Base-by-base conservation (phyloP, 2,329 filamentous ascomycete species). In the Fusarium phyllophilum region DNA sequence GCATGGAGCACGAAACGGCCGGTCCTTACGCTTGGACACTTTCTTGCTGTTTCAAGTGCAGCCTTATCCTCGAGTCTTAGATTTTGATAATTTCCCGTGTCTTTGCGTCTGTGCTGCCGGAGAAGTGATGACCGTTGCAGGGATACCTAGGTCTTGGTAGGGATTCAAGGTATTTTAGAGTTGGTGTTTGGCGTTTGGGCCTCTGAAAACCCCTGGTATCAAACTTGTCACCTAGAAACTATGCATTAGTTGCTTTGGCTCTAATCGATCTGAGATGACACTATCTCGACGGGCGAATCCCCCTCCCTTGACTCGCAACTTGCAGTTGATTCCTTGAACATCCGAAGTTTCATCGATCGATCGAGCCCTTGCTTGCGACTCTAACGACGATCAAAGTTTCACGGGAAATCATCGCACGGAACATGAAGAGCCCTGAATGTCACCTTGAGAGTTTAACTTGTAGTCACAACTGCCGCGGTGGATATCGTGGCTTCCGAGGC, bases 331-430 rank as follows among this genome's bases (percentile, higher is more conserved):
- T 45, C 18, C 39, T 54, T 39, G 44, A 45, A 26, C 39, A 44
- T 52, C 45, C n/a, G 24, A 48, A 51, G 31, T 55, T 39, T 24
- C n/a, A 49, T 64, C 62, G 20, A 59, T 65, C 41, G 46, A 68
- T 45, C 46, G 41, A 39, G 36, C 20, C 38, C n/a, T 41, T 65
- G 51, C 26, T 45, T 51, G 26, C 31, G 20, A 46, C 33, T 36
- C 36, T 36, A 17, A 26, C n/a, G n/a, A 39, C 39, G 45, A 66
- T 54, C 52, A 17, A 24, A 22, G 18, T 52, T 39, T 44, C 22
- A 26, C 18, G 14, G 24, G 38, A 29, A 45, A 26, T 20, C 15
- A 29, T 54, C 46, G n/a, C 34, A 46, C 26, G 34, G 26, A 22
- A 18, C 18, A 29, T 26, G 26, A 31, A 41, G 26, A 39, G 41